Conservation (phyloP, 768 basidiomycete genomes). For the Leucosporidium yakuticum region DNA sequence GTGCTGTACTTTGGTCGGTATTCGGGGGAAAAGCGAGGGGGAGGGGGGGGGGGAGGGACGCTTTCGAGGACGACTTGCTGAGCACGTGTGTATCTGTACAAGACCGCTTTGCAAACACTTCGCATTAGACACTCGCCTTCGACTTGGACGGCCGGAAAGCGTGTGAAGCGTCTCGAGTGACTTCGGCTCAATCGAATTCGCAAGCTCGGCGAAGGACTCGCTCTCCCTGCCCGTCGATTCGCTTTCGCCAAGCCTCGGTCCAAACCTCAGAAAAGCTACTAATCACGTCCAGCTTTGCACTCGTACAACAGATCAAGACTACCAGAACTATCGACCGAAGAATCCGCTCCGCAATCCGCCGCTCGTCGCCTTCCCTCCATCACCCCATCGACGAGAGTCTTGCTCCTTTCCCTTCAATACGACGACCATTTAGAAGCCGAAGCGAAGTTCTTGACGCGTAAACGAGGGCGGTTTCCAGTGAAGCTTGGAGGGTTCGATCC, state of each 20-base stretch:
- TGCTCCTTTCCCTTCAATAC: not conserved
- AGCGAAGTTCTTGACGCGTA: slow-evolving; percentile 50
- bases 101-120: not conserved
- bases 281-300: no score
- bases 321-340: not conserved
- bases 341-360: not conserved
- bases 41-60: not conserved
- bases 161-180: no score
- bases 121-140: not conserved
- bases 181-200: no score
- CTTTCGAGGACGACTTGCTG: not conserved
- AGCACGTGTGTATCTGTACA: not conserved
- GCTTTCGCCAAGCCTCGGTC: no score
- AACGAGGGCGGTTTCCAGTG: slow-evolving; percentile 95
- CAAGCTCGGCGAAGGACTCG: no score
- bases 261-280: no score
- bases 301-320: not conserved
- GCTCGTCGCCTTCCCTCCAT: not conserved
- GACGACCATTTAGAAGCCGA: slow-evolving; percentile 24
- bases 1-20: not conserved
- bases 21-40: no score
- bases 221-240: no score
- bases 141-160: no score
- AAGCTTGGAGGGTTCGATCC: slow-evolving; percentile 71
- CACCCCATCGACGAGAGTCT: no score